Base-by-base conservation (phyloP, 2,329 filamentous ascomycete genomes). In the Fonsecaea monophora region DNA sequence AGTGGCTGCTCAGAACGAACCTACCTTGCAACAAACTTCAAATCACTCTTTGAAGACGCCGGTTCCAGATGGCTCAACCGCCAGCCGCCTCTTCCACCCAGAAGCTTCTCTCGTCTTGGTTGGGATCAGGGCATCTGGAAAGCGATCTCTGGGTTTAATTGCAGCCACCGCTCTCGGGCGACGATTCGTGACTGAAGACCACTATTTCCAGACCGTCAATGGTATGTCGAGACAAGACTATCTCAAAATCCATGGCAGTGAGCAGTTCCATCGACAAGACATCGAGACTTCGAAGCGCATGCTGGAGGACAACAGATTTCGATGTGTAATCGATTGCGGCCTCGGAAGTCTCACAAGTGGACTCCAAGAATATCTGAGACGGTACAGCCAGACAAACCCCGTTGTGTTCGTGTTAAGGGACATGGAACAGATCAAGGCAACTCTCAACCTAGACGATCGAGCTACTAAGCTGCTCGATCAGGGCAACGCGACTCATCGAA, bases 401-500 rank as follows among this genome's bases (percentile, higher is more conserved):
- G 78, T 81, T 15, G 75, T 81, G 8, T 79, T 81, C 64, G 60
- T 81, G 12, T 68, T 80, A 8, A 79, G 79, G 30, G 78, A 81
- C 61, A 80, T 81, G 71, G 73, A 74, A 35, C 72, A 73, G 50
- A 79, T 81, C 48, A 78, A 78, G 62, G 71, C 73, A 54, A 70
- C 83, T 34, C 73, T 84, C 7, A 80, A 80, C 2, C 71, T 83
- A 12, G 79, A 79, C 50, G 80, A 82, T 13, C 77, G 79, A 25
- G 78, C 82, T 6, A 77, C 79, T 9, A 76, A 78, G 25, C 74
- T 82, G 13, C 74, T 84, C 4, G 78, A 79, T 42, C 76, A 78
- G 15, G 81, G 81, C 13, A 82, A 83, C 70, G 73, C 79, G 1
- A 76, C 79, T 25, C 82, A 84, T 68, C 76, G 81, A 9, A 79